Base-by-base conservation (phyloP, 2,329 filamentous ascomycete genomes). In the Whalleya microplaca region DNA sequence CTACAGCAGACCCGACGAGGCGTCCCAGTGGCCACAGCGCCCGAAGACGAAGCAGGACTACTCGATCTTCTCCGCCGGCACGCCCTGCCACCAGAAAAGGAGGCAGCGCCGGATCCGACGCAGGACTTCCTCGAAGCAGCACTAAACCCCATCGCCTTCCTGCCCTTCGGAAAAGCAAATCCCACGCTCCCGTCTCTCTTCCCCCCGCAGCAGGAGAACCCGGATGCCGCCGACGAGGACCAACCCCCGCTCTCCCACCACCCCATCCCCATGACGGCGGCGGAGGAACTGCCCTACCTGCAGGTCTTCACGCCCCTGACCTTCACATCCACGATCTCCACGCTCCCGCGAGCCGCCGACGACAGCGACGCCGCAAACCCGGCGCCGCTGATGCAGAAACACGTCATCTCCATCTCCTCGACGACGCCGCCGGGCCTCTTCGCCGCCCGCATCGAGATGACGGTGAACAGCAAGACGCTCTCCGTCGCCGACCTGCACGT, bases 261-360 rank as follows among this genome's bases (percentile, higher is more conserved):
- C 49, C 91, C 88, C 0, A 67, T 85, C 1, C 78, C 79, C 1
- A 78, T 92, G 74, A 79, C 83, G 0, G 79, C 88, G 1, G 76
- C 80, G 0, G 84, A 92, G 57, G 84, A 89, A 48, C 73, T 89
- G 2, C 85, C 88, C 0, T 92, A 88, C 62, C 78, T 93, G 0
- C 83, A 88, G 45, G 79, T 88, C 8, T 92, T 95, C 65, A 89
- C 85, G 0, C 84, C 88, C 0, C 79, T 95, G 14, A 77, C 77
- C 0, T 86, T 90, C 55, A 78, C 79, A 0, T 87, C 85, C 0
- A 79, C 74, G 0, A 75, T 85, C 14, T 73, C 77, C 0, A 71
- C 82, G 0, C 65, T 84, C 2, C 78, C 81, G 0, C 65, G 62
- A n/a, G n/a, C n/a, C n/a, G n/a, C n/a, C n/a, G n/a, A 23, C 23